A percentile compares a stretch with the other conserved stretches of the same genome.
phyloP scores from a whole-genome alignment of 352 stramenopile genomes.

The Hyaloperonospora brassicae region DNA sequence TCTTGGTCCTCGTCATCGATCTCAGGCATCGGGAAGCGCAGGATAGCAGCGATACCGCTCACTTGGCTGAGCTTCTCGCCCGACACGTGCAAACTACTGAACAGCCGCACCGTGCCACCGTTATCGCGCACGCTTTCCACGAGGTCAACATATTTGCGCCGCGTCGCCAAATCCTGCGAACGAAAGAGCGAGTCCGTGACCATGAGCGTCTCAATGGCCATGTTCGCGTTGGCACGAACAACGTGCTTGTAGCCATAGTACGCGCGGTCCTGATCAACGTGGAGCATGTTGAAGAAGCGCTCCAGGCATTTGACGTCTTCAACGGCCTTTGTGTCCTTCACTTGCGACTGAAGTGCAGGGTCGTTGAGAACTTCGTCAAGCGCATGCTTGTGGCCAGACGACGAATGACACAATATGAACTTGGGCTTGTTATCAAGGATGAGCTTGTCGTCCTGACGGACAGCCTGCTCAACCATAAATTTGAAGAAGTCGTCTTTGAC shows the following conservation, averaged over 20 bases:
- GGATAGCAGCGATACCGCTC: constrained; percentile 91
- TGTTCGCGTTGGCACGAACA: constrained; percentile 82
- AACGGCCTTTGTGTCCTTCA: constrained; percentile 93
- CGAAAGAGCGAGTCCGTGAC: constrained; percentile 94
- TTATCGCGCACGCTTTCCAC: constrained; percentile 90
- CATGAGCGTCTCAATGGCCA: constrained; percentile 92
- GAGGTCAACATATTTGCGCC: constrained; percentile 91
- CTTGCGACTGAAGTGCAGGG: constrained; percentile 83
- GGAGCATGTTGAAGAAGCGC: constrained; percentile 95
- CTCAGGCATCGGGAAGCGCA: constrained; percentile 94
- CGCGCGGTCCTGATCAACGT: constrained; percentile 91
- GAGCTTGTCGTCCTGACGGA: constrained; percentile 90
- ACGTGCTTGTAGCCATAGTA: constrained; percentile 97
- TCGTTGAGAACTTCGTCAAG: constrained; percentile 96
- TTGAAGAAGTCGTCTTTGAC: constrained; percentile 98
- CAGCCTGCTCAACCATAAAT: constrained; percentile 88
- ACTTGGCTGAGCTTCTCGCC: constrained; percentile 93
- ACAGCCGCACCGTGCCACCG: constrained; percentile 89
- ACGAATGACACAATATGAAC: constrained; percentile 93
- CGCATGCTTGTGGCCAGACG: constrained; percentile 95
- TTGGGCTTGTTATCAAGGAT: constrained; percentile 95
- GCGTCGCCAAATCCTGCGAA: constrained; percentile 79
- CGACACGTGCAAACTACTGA: constrained; percentile 92
- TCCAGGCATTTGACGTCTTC: constrained; percentile 89
- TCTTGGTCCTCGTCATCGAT: constrained; percentile 88